Evolutionary conservation across 2,329 filamentous ascomycete species (phyloP), one percentile per base, ranked within the genome.

Genomic region (Daldinia sp.): DNA sequence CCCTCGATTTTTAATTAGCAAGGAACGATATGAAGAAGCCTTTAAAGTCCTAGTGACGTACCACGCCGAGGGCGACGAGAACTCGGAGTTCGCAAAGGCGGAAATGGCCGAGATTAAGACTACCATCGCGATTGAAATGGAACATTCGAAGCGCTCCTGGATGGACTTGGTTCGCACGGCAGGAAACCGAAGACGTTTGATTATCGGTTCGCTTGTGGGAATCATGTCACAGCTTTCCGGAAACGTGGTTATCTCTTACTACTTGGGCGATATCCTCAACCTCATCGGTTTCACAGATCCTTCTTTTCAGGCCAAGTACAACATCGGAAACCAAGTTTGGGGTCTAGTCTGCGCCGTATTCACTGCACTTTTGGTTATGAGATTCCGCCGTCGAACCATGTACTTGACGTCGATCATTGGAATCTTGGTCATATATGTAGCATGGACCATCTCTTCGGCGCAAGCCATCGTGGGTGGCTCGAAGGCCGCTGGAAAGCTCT

Each of bases 51-150:
- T 75, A 34, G 66, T 70, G n/a, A 68, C 69, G 10, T 75, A 81
- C 66, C 79, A 83, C 60, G 77, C 78, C 11, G 81, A 83, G 68
- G 82, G 81, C 7, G 77, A 83, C 63, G 71, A 71, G 9, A 74
- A 78, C 23, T 82, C 81, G 2, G 73, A 80, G 29, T 77, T 84
- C 17, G 81, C 84, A 5, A 79, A 71, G 58, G 72, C 71, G 2
- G 85, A 87, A 67, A 81, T 85, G 73, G 79, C 80, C 1, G 83
- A 86, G 71, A 87, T 87, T 60, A 78, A 83, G 62, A 79, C 81
- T 3, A 84, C 85, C 1, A 83, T 75, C 37, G 67, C 68, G 4
- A 70, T 74, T 50, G 72, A 74, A 70, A 71, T 82, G 17, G 82
- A 86, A 67, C 72, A 79, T 50, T 80, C 83, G 21, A 83, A 82